These are phyloP conservation scores for Populus pruinosa DNA, from an alignment of 345 rosid species.

Conservation along the genomic window DNA sequence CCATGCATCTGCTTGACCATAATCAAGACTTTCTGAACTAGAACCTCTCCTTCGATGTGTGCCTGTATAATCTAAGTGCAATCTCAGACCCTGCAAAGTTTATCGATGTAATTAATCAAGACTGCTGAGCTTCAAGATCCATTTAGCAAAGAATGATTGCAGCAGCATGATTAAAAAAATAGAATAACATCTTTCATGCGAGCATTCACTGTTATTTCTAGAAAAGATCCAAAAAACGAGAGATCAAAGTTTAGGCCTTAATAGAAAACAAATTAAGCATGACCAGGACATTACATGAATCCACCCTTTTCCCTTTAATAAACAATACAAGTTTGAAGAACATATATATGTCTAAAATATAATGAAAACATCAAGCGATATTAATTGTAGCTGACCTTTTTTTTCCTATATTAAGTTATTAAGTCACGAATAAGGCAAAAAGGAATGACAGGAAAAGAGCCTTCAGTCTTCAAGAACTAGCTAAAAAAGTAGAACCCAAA, in stretches of 20 bases:
- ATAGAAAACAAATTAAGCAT: too few relatives aligned
- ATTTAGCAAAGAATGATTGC: neutral
- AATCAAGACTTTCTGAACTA: slow-evolving; percentile 49
- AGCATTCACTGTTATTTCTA: neutral
- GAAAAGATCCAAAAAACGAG: neutral
- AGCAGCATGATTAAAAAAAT: neutral
- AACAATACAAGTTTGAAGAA: too few relatives aligned
- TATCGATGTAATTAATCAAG: neutral
- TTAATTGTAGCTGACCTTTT: too few relatives aligned
- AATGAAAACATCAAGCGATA: too few relatives aligned
- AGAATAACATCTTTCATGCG: neutral
- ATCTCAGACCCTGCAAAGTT: slow-evolving; percentile 70
- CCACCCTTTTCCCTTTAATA: too few relatives aligned
- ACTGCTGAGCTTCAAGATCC: neutral
- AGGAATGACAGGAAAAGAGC: too few relatives aligned
- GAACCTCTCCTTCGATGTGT: slow-evolving; percentile 36
- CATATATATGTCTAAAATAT: too few relatives aligned
- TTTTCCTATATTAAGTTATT: too few relatives aligned
- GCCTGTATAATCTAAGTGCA: slow-evolving; percentile 80
- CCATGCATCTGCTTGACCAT: slow-evolving; percentile 74
- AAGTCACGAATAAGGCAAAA: too few relatives aligned
- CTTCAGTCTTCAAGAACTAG: too few relatives aligned
- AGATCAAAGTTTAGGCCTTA: neutral
- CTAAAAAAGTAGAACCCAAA: neutral
- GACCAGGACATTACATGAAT: too few relatives aligned